Percentiles rank a stretch among this genome's conserved stretches.
Conservation (phyloP, 495 filamentous ascomycete species). For the Penicillium waksmanii region DNA sequence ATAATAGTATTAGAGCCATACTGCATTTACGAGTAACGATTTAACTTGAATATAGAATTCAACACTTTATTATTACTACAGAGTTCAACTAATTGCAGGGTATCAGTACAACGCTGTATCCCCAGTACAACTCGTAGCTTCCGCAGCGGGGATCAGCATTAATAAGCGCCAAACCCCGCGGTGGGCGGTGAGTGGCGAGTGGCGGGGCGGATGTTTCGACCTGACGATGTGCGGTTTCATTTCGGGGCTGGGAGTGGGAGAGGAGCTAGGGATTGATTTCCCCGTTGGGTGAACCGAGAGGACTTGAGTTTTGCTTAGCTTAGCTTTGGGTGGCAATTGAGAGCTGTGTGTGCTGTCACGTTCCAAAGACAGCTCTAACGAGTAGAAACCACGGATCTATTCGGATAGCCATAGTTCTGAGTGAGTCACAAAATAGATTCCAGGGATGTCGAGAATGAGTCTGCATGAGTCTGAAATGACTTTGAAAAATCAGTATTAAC, state of each 20-base stretch:
- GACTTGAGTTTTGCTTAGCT: background rate
- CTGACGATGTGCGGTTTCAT: background rate
- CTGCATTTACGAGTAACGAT: no score
- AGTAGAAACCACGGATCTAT: background rate
- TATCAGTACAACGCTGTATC: no score
- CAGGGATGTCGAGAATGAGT: background rate
- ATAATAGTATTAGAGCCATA: no score
- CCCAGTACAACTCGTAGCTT: no score
- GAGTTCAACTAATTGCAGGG: no score
- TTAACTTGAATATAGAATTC: no score
- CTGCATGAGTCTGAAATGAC: no score
- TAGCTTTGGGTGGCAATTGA: constrained; percentile 2
- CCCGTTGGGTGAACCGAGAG: background rate
- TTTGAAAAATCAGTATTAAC: no score
- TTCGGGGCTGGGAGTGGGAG: background rate
- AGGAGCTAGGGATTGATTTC: background rate
- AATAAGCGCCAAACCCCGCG: background rate
- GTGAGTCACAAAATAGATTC: background rate
- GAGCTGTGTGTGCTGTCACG: background rate
- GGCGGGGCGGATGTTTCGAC: background rate
- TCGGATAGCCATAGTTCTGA: background rate
- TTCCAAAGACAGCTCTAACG: background rate
- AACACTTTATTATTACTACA: no score
- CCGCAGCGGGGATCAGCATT: background rate
- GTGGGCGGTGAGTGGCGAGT: constrained; percentile 4